Conservation (phyloP, 2,329 filamentous ascomycete genomes). For the Penicillium sp. region DNA sequence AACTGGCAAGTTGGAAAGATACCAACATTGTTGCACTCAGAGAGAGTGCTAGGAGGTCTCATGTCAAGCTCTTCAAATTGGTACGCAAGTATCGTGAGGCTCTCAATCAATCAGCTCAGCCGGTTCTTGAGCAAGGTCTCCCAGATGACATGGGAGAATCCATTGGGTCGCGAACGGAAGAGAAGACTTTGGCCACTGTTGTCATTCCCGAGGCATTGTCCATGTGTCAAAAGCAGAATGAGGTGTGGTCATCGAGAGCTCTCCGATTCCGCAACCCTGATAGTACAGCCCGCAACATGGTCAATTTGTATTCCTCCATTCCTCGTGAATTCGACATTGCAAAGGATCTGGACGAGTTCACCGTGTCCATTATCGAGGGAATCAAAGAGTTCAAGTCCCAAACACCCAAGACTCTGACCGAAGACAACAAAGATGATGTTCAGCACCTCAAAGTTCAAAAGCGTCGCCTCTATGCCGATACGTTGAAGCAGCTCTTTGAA, state of each 20-base stretch:
- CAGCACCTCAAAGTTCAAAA: slow-evolving; percentile 92
- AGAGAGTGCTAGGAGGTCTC: slow-evolving; percentile 87
- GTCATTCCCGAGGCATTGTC: slow-evolving; percentile 37
- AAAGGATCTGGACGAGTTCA: slow-evolving; percentile 67
- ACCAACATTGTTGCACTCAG: slow-evolving; percentile 88
- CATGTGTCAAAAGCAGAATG: slow-evolving; percentile 34
- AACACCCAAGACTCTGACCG: slow-evolving; percentile 78
- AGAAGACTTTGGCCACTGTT: slow-evolving; percentile 18
- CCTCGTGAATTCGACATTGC: slow-evolving; percentile 60
- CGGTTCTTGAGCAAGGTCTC: slow-evolving; percentile 51
- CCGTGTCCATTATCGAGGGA: slow-evolving; percentile 68
- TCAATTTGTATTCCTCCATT: slow-evolving; percentile 61
- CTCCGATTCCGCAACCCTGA: slow-evolving; percentile 71
- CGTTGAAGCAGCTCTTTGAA: slow-evolving; percentile 75
- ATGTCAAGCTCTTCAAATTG: slow-evolving; percentile 88
- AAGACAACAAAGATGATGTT: slow-evolving; percentile 81
- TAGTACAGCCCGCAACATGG: slow-evolving; percentile 76
- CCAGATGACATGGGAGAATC: slow-evolving; percentile 40
- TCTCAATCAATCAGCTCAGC: slow-evolving; percentile 74
- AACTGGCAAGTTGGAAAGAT: slow-evolving; percentile 96
- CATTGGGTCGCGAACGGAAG: slow-evolving; percentile 12
- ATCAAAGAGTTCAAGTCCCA: slow-evolving; percentile 78
- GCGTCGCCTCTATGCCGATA: slow-evolving; percentile 86
- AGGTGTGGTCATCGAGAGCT: slow-evolving; percentile 53
- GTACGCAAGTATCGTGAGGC: slow-evolving; percentile 86